Conservation (phyloP, 495 filamentous ascomycete genomes). For the Staphylotrichum longicolle region DNA sequence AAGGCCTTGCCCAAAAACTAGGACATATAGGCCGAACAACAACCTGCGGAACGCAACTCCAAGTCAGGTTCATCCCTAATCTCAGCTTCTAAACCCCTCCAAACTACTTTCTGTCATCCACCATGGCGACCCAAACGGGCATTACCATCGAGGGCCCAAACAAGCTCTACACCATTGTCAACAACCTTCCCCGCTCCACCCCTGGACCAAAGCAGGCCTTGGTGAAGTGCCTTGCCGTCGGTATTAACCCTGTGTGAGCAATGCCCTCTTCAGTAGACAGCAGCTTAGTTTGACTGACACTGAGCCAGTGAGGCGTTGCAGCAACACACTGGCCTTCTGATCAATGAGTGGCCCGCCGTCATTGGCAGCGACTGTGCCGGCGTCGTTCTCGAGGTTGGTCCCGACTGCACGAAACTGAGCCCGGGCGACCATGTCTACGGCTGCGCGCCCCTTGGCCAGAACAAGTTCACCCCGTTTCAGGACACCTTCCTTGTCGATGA, state of each 20-base stretch:
- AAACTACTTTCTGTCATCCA: background rate
- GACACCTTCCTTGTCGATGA: constrained; percentile 50
- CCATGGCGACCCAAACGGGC: constrained; percentile 29
- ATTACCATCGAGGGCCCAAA: constrained; percentile 25
- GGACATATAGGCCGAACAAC: too few species aligned
- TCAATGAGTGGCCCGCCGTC: constrained; percentile 25
- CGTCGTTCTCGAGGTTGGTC: constrained; percentile 56
- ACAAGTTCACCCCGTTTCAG: constrained; percentile 43
- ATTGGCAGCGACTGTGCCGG: constrained; percentile 70
- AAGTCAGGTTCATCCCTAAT: too few species aligned
- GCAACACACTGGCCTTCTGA: constrained; percentile 27
- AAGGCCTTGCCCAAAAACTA: too few species aligned
- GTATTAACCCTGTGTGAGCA: constrained; percentile 47
- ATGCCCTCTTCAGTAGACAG: background rate
- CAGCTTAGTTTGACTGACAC: too few species aligned
- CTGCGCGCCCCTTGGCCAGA: constrained; percentile 42
- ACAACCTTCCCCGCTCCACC: constrained; percentile 21
- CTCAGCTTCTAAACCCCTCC: background rate
- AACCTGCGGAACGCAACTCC: too few species aligned
- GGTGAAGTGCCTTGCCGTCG: constrained; percentile 56
- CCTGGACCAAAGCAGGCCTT: constrained; percentile 53
- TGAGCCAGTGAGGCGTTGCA: constrained; percentile 23
- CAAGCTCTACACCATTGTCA: constrained; percentile 24
- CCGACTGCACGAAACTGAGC: constrained; percentile 43
- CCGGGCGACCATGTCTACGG: constrained; percentile 42